Evolutionary conservation across 1,284 basidiomycete species (phyloP).

Genomic region (Moesziomyces parantarcticus): DNA sequence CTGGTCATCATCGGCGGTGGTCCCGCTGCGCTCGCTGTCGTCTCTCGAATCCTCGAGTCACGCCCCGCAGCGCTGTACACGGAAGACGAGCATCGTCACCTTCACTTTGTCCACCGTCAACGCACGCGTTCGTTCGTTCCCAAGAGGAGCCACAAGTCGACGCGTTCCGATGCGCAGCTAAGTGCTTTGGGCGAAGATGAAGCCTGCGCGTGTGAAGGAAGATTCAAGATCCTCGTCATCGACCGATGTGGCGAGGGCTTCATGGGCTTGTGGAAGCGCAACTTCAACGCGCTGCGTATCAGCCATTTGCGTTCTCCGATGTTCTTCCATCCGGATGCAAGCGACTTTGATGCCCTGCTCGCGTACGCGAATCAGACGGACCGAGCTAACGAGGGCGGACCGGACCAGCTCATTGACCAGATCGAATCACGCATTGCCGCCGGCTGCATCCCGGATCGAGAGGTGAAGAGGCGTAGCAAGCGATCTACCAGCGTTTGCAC

Average conservation of each 20-base stretch:
- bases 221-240: slow-evolving; percentile 55
- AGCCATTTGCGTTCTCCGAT: slow-evolving; percentile 67
- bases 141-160: slow-evolving; percentile 16
- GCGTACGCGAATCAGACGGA: slow-evolving; percentile 58
- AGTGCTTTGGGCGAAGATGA: slow-evolving; percentile 4
- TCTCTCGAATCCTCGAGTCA: slow-evolving; percentile 56
- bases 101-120: slow-evolving; percentile 56
- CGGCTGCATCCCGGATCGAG: neutral
- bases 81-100: slow-evolving; percentile 61
- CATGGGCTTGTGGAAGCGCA: slow-evolving; percentile 50
- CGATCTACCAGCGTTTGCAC: neutral
- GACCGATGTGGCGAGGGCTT: slow-evolving; percentile 59
- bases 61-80: slow-evolving; percentile 63
- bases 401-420: slow-evolving; percentile 29
- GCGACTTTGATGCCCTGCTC: slow-evolving; percentile 66
- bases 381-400: slow-evolving; percentile 22
- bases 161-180: neutral
- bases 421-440: slow-evolving; percentile 21
- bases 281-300: slow-evolving; percentile 53
- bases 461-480: slow-evolving; percentile 1
- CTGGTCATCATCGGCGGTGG: slow-evolving; percentile 63
- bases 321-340: slow-evolving; percentile 68
- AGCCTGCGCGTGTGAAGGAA: slow-evolving; percentile 31
- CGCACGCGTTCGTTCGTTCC: slow-evolving; percentile 14
- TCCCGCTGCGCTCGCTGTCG: slow-evolving; percentile 54